Base-by-base conservation (phyloP, 805 yeast species). In the Kregervanrija fluxuum region DNA sequence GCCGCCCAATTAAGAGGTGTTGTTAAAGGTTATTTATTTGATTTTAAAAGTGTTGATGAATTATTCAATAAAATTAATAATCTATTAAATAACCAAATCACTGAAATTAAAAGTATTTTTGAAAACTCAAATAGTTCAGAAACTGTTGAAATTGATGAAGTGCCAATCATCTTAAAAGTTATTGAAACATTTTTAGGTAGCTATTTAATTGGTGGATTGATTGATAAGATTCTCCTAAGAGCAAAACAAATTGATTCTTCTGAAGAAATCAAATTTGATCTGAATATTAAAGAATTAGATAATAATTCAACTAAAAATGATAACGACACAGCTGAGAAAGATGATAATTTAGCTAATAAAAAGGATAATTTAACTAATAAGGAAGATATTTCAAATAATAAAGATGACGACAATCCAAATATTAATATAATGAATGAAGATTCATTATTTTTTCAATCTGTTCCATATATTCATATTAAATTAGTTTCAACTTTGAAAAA, bases 371-470 rank as follows among this genome's bases (percentile, higher is more conserved):
- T 5, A 17, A 17, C 22, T 10, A 22, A 17, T 12, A 30, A 13
- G 4, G 22, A 33, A 2, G 16, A 16, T 11, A 31, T 11, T 5
- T 28, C 10, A 45, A 65, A 66, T 1, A 49, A 57, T 10, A 54
- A 52, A 12, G 48, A 55, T 4, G 48, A 54, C 5, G 33, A 16
- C 8, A 15, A 39, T 38, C 42, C 38, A 33, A 49, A 47, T 35
- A 55, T 61, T 35, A 62, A 61, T 44, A 47, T 61, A 12, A 62
- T 63, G 62, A 64, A 62, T 48, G 62, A 61, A 41, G 44, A 53
- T 13, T 61, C 67, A 6, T 43, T 65, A 30, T 65, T 56, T 49
- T 65, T 65, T 44, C 70, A 65, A 49, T 53, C 61, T 41, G 64
- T 65, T 22, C 70, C 70, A 8, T 63, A 54, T 41, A 38, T 65